Conservation (phyloP, 345 rosid genomes). For the Camelina hispida region DNA sequence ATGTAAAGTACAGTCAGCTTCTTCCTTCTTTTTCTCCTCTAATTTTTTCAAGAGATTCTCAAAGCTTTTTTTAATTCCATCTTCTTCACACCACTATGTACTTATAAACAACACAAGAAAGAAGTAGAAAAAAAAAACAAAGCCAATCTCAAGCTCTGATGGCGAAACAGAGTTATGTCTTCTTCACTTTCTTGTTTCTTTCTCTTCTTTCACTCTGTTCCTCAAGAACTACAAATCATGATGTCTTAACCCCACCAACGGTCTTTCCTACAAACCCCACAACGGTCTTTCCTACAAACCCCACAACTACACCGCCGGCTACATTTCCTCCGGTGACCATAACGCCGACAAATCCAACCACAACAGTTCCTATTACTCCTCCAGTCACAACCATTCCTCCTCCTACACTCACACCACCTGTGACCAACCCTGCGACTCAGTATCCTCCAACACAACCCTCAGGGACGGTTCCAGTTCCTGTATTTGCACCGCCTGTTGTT, state of each 20-base stretch:
- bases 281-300: constrained; percentile 47
- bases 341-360: constrained; percentile 56
- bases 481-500: constrained; percentile 59
- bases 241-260: constrained; percentile 49
- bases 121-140: constrained; percentile 25
- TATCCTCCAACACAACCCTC: constrained; percentile 63
- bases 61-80: constrained; percentile 29
- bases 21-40: constrained; percentile 32
- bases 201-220: constrained; percentile 49
- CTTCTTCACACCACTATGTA: constrained; percentile 27
- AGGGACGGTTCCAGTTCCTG: constrained; percentile 67
- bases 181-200: constrained; percentile 40
- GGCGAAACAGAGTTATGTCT: constrained; percentile 49
- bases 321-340: constrained; percentile 46
- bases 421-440: constrained; percentile 60
- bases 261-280: constrained; percentile 52
- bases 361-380: constrained; percentile 46
- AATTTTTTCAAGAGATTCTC: constrained; percentile 40
- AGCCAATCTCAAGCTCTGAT: constrained; percentile 41
- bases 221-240: constrained; percentile 52
- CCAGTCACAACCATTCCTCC: constrained; percentile 55
- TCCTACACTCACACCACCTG: constrained; percentile 57
- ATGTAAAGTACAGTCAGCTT: constrained; percentile 47
- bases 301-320: constrained; percentile 56
- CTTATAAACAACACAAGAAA: constrained; percentile 38